These are phyloP conservation scores for Silene vulgaris DNA, from an alignment of 179 eudicot genomes.

Conservation along the genomic window DNA sequence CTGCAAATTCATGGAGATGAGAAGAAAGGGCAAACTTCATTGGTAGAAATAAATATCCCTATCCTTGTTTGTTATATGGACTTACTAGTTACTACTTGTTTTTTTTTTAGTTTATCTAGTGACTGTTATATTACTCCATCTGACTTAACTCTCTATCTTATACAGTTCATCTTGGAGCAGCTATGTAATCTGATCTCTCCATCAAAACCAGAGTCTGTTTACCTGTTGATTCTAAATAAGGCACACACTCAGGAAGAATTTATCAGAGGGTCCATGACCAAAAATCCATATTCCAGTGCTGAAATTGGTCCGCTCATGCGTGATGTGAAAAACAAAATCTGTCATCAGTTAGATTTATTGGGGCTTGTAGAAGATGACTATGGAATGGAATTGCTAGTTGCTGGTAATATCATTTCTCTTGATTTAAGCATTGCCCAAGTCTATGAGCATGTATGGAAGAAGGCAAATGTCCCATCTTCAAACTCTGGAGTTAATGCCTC, in stretches of 20 bases:
- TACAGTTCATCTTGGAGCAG: conserved; percentile 99
- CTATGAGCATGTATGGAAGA: conserved; percentile 96
- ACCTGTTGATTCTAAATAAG: conserved; percentile 81
- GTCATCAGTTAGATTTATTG: conserved; percentile 86
- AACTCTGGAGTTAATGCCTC: conserved; percentile 45
- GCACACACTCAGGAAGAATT: conserved; percentile 99
- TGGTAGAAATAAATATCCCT: conserved; percentile 38
- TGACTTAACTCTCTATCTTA: conserved; percentile 18
- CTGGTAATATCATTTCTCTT: conserved; percentile 95
- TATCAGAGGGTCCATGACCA: conserved; percentile 98
- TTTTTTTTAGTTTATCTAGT: neutral
- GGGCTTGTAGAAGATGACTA: conserved; percentile 95
- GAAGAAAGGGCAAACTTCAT: conserved; percentile 72
- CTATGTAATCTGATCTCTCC: conserved; percentile 95
- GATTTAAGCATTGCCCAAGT: conserved; percentile 88
- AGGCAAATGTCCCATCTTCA: conserved; percentile 68
- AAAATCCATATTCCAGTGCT: conserved; percentile 94
- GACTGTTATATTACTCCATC: conserved; percentile 12
- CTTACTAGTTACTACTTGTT: neutral
- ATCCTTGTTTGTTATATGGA: neutral
- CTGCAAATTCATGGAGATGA: conserved; percentile 85
- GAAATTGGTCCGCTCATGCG: conserved; percentile 99
- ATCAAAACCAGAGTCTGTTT: conserved; percentile 90
- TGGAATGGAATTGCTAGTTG: conserved; percentile 95
- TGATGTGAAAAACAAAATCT: conserved; percentile 98